Evolutionary conservation across 2,329 filamentous ascomycete species (phyloP).

Genomic region (Penicillium sp.): DNA sequence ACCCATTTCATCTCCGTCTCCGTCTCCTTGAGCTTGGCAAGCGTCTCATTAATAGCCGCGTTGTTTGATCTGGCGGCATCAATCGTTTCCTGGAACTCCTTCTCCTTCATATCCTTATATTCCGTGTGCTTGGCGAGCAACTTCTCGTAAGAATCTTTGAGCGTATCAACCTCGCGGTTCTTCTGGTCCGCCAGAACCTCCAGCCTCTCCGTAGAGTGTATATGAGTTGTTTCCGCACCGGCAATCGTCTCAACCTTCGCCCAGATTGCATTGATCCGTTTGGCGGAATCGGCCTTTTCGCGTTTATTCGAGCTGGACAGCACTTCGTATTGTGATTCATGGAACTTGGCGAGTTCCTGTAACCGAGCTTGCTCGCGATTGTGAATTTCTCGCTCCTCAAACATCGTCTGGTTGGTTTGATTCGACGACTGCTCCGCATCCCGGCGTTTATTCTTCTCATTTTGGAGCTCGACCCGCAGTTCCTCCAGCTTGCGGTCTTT

Average conservation of each 20-base stretch:
- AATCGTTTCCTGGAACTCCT: conserved; percentile 38
- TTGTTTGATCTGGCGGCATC: conserved; percentile 33
- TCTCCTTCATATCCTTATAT: conserved; percentile 47
- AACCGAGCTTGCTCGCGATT: conserved; percentile 41
- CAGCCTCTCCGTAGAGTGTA: conserved; percentile 41
- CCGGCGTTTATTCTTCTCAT: conserved; percentile 44
- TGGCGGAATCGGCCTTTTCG: conserved; percentile 44
- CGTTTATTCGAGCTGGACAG: conserved; percentile 43
- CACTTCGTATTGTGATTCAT: conserved; percentile 47
- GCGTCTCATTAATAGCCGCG: conserved; percentile 36
- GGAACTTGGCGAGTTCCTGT: conserved; percentile 42
- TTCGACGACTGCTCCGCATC: conserved; percentile 44
- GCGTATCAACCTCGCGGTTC: conserved; percentile 44
- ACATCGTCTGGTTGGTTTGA: conserved; percentile 40
- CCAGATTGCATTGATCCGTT: conserved; percentile 40
- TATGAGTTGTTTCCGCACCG: conserved; percentile 39
- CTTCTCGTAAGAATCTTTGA: conserved; percentile 43
- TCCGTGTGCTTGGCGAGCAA: conserved; percentile 42
- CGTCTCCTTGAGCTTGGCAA: conserved; percentile 45
- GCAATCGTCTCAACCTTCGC: conserved; percentile 38
- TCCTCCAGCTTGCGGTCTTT: conserved; percentile 53
- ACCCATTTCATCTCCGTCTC: conserved; percentile 52
- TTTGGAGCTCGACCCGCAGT: conserved; percentile 43
- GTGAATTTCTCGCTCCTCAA: conserved; percentile 43
- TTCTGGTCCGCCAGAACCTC: conserved; percentile 51